Percentiles rank a stretch among this genome's conserved stretches.
phyloP scores from a whole-genome alignment of 2,329 filamentous ascomycete species.

The Alternaria triticina region DNA sequence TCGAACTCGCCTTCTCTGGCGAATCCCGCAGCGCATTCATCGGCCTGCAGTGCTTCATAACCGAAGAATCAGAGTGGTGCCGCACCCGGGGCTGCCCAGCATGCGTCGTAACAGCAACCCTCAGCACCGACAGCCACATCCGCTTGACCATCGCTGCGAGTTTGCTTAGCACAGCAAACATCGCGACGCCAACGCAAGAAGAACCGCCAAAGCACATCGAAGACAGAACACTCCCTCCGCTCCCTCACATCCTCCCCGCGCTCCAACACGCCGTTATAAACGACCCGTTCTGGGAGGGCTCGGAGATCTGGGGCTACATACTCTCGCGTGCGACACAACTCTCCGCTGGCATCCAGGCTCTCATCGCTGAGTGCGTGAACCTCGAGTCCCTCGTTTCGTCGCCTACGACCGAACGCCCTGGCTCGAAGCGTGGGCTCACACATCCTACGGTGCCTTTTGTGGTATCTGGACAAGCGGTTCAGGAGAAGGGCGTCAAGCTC shows the following conservation, averaged over 20 bases:
- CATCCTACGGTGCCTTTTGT: conserved; percentile 22
- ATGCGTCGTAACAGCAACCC: conserved; percentile 52
- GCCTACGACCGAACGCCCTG: conserved; percentile 25
- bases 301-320: conserved; percentile 52
- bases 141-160: conserved; percentile 56
- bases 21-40: conserved; percentile 64
- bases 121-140: conserved; percentile 57
- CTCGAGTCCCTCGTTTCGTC: conserved; percentile 52
- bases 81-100: conserved; percentile 62
- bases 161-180: conserved; percentile 41
- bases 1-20: conserved; percentile 64
- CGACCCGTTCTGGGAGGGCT: conserved; percentile 52
- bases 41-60: conserved; percentile 65
- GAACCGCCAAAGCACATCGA: neutral
- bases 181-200: conserved; percentile 16
- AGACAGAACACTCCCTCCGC: conserved; percentile 33
- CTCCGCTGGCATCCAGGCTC: conserved; percentile 52
- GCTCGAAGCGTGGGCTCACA: conserved; percentile 26
- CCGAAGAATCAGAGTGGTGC: conserved; percentile 65
- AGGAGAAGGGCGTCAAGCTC: conserved; percentile 38
- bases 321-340: conserved; percentile 53
- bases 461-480: conserved; percentile 3
- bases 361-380: conserved; percentile 53
- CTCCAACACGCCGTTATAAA: conserved; percentile 48
- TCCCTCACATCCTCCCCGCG: conserved; percentile 51